phyloP scores from a whole-genome alignment of 768 basidiomycete genomes.

The Melanogaster broomeanus region DNA sequence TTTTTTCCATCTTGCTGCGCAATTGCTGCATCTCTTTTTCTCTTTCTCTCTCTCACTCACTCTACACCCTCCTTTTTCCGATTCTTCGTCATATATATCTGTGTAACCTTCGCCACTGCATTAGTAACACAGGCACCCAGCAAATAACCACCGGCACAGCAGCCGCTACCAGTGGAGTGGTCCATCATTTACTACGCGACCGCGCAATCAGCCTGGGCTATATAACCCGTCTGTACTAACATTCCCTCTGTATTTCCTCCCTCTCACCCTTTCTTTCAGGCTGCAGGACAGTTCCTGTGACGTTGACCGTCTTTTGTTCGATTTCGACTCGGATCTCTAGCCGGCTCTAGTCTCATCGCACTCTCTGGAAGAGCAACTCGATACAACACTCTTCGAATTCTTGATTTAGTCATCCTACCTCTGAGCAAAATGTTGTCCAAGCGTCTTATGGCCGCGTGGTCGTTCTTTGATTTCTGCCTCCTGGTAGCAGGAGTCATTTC shows the following conservation, averaged over 20 bases:
- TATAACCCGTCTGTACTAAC: not conserved
- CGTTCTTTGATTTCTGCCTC: conserved; percentile 66
- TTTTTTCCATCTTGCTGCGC: no score
- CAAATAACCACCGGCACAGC: no score
- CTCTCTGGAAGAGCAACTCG: conserved; percentile 55
- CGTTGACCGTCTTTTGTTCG: conserved; percentile 68
- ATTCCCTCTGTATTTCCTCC: not conserved
- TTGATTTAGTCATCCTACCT: not conserved
- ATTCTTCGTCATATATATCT: no score
- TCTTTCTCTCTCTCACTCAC: no score
- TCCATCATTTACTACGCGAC: no score
- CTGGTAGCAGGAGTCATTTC: conserved; percentile 68
- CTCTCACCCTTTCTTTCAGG: conserved; percentile 7
- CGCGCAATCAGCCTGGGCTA: not conserved
- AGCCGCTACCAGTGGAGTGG: no score
- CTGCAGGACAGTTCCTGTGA: conserved; percentile 51
- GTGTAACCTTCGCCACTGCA: no score
- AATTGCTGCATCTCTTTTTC: no score
- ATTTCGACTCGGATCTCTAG: conserved; percentile 40
- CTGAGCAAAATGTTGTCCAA: conserved; percentile 64
- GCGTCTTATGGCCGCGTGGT: conserved; percentile 71
- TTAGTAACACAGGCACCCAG: no score
- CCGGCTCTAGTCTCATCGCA: conserved; percentile 41
- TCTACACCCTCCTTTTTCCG: no score
- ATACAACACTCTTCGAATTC: conserved; percentile 11